These are phyloP conservation scores for Chenopodium quinoa DNA, from an alignment of 148 eudicot genomes.

Conservation along the genomic window DNA sequence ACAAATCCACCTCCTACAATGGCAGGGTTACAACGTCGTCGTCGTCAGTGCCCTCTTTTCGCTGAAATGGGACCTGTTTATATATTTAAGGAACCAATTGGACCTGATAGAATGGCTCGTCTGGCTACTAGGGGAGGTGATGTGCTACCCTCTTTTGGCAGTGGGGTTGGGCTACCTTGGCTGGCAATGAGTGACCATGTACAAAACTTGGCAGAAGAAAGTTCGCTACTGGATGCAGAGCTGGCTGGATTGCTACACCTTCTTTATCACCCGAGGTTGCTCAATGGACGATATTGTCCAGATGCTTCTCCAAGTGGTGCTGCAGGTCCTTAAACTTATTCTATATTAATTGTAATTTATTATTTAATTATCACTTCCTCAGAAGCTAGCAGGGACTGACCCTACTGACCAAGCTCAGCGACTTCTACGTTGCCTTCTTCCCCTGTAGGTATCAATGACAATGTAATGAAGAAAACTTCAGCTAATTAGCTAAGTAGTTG, in stretches of 20 bases:
- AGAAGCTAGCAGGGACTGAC: too few species aligned
- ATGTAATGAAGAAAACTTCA: too few species aligned
- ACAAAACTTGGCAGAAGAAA: conserved; percentile 69
- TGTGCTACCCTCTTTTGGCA: conserved; percentile 86
- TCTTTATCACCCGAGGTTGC: conserved; percentile 91
- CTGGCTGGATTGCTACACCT: conserved; percentile 81
- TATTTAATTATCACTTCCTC: neutral
- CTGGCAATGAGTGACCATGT: conserved; percentile 76
- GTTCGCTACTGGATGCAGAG: conserved; percentile 79
- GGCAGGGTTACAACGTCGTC: conserved; percentile 98
- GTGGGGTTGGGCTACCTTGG: conserved; percentile 89
- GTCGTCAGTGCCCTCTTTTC: conserved; percentile 97
- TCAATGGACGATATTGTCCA: conserved; percentile 92
- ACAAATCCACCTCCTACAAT: conserved; percentile 97
- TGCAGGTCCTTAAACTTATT: conserved; percentile 57
- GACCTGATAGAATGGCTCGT: conserved; percentile 85
- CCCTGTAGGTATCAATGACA: too few species aligned
- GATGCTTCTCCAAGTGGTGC: conserved; percentile 99
- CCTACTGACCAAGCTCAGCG: too few species aligned
- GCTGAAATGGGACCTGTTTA: conserved; percentile 99
- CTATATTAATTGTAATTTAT: neutral
- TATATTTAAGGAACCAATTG: conserved; percentile 90
- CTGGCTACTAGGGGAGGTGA: conserved; percentile 98
- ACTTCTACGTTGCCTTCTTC: too few species aligned
- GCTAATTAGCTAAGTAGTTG: too few species aligned